Evolutionary conservation across 164 flowering plant genomes (phyloP), one percentile per base, ranked within the genome.

Genomic region (Magnolia kwangsiensis): DNA sequence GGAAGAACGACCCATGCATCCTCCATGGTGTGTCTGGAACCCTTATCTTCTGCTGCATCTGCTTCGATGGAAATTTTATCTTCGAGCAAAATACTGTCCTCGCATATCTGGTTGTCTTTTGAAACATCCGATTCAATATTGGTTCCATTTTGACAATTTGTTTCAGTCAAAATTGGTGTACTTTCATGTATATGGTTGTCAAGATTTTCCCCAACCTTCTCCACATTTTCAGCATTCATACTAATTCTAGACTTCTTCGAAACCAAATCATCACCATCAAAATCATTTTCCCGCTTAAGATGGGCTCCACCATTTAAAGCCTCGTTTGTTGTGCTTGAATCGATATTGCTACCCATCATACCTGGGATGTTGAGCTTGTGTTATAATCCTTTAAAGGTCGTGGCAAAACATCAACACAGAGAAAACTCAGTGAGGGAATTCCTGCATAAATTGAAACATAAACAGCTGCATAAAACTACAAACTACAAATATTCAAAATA

Each of bases 11-110:
- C 94, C 87, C 88, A 94, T 8, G 94, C 92, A 78, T 94, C 98
- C 85, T 94, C 98, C 98, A 92, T 94, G 13, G 87, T 76, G 77
- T 87, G 94, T 67, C 98, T 85, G 0, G 91, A 87, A n/a, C 98
- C 98, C 79, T 90, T 94, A 81, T 94, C 98, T 78, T 94, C 98
- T 1, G 98, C 96, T 0, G 84, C 95, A 80, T 85, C 90, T 3
- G 91, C 95, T 84, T 92, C 93, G 21, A 94, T 85, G 13, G 65
- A 49, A 50, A 20, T 20, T 50, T 78, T 63, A 24, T 74, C 73
- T 49, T 61, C 69, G 51, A 49, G 55, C 20, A 69, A 31, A 37
- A 13, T 65, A 76, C 68, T 75, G 59, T 51, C 11, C 50, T 72
- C 50, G 14, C 27, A 27, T 49, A 69, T 67, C 65, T 73, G 77